Percentiles rank a stretch among this genome's conserved stretches.
Evolutionary conservation across 2,329 filamentous ascomycete genomes (phyloP).

Genomic region (Pseudocercospora crystallina): DNA sequence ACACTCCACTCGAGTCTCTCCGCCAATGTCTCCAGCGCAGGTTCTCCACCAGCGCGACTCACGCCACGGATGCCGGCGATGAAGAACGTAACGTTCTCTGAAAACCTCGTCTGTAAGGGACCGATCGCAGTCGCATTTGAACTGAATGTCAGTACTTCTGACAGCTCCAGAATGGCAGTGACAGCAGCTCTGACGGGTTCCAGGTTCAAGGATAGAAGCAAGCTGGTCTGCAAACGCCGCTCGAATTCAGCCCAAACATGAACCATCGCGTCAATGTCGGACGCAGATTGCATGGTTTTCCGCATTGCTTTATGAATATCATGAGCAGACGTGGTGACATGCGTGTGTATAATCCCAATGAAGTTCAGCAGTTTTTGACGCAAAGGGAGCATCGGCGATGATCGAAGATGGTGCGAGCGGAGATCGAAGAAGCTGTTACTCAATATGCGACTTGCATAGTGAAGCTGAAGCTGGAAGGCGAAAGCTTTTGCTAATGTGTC

Average conservation of each 20-base stretch:
- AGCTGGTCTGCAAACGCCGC: conserved; percentile 62
- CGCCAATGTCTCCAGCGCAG: conserved; percentile 75
- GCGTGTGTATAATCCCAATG: conserved; percentile 69
- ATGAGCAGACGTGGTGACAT: conserved; percentile 70
- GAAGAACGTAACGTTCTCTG: conserved; percentile 67
- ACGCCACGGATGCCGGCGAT: conserved; percentile 71
- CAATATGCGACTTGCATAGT: conserved; percentile 67
- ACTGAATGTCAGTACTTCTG: conserved; percentile 46
- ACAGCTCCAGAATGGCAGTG: conserved; percentile 73
- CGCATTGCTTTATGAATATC: conserved; percentile 60
- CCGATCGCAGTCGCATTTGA: conserved; percentile 51
- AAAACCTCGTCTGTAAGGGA: conserved; percentile 62
- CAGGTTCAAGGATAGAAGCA: conserved; percentile 68
- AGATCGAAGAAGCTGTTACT: conserved; percentile 49
- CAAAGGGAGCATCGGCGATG: conserved; percentile 50
- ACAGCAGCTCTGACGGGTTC: conserved; percentile 70
- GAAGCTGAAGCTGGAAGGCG: conserved; percentile 74
- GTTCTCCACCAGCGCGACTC: conserved; percentile 70
- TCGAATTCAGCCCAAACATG: conserved; percentile 65
- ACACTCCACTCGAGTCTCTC: conserved; percentile 65
- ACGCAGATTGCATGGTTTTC: conserved; percentile 57
- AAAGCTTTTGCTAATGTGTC: conserved; percentile 70
- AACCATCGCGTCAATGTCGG: conserved; percentile 81
- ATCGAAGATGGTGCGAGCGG: conserved; percentile 7
- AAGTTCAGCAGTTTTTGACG: conserved; percentile 72